Base-by-base conservation (phyloP, 176 grass and related monocot species). In the Chloris gayana region DNA sequence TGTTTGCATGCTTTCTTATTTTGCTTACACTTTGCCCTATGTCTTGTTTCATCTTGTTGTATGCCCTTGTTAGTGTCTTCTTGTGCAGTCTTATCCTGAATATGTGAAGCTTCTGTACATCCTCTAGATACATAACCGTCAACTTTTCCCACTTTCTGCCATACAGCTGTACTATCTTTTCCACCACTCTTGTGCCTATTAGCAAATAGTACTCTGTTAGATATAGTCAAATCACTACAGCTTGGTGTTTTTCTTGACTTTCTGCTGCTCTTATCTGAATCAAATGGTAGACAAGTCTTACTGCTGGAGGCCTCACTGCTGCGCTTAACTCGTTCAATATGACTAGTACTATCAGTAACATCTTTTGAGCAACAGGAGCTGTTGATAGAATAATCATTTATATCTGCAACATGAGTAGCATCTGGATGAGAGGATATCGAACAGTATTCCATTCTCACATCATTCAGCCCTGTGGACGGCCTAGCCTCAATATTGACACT, bases 81-180 rank as follows among this genome's bases (percentile, higher is more conserved):
- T 11, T 63, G 51, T 68, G 69, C 80, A 62, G 7, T 38, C 70
- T 75, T 84, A 41, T 68, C 73, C 51, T 82, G 78, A 69, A 74
- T 41, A 61, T 61, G 41, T 70, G 41, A 35, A 75, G 60, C 61
- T 61, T 29, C 37, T 9, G 18, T 35, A 44, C 53, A 74, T 75
- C 80, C 75, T 80, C 44, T 76, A 70, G 54, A 80, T 46, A 73
- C 65, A 51, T 42, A 69, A 72, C 45, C 73, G 6, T 64, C 64
- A 75, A 21, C 30, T 71, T 90, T 90, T 82, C 71, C 82, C 69
- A 84, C 84, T n/a, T 90, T 93, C 73, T 88, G 85, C 88, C 88
- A 90, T 14, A 84, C 81, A 49, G 80, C 41, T 45, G 41, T 53
- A 61, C 37, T 77, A 66, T 81, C 64, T 79, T 83, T 90, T 87